Base-by-base conservation (phyloP, 176 grass and related monocot genomes). In the Dactylis glomerata region DNA sequence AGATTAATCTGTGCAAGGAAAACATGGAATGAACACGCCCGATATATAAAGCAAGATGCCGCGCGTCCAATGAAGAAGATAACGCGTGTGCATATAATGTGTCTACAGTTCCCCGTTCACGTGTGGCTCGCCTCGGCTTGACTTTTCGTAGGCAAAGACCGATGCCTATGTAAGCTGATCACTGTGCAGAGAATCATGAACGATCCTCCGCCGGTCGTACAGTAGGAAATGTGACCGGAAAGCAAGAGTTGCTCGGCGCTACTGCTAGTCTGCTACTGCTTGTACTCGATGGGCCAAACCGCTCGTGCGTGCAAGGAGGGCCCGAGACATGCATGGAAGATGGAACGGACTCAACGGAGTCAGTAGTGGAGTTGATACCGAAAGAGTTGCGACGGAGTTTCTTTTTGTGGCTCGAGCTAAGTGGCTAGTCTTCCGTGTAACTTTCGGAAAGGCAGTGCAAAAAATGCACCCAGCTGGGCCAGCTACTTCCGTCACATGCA, bases 351-450 rank as follows among this genome's bases (percentile, higher is more conserved):
- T 0, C 67, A 3, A 68, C 34, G 66, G 22, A 0, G 86, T 41
- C 61, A 37, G 73, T 64, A 37, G 73, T 64, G 79, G 83, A 78
- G 79, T 47, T 45, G 83, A 86, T 56, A 38, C 73, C 64, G 64
- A 90, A 86, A 82, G 73, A 73, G 62, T 55, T 32, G 72, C 62
- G 15, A 28, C 61, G 14, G 13, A 19, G 17, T 42, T 52, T 88
- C 52, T 54, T 22, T 13, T 68, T 49, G 38, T 46, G 1, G 70
- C 70, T 64, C 8, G 1, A 15, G 38, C 37, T 33, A 32, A 16
- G 1, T 16, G 37, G 83, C 37, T 68, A 22, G 36, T 30, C 20
- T 46, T 68, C 65, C 13, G 44, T 34, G 41, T 70, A 44, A 56
- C 81, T 84, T 84, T 74, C 36, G 20, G 4, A 74, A 64, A 8